Conservation (phyloP, 352 stramenopile genomes). For the Pythium biforme region DNA sequence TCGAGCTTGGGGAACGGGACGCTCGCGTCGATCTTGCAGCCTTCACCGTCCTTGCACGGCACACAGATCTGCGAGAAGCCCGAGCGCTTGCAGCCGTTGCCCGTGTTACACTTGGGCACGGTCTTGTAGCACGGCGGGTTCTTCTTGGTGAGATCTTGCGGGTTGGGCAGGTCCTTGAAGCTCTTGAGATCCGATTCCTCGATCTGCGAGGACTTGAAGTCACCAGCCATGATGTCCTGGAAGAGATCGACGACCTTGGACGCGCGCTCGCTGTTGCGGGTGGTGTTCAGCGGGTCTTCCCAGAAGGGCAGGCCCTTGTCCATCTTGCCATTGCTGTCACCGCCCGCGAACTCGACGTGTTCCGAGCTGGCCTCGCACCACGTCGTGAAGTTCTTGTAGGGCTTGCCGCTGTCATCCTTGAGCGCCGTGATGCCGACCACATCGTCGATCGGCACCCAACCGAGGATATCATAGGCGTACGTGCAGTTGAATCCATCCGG, state of each 20-base stretch:
- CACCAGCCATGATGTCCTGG: constrained; percentile 30
- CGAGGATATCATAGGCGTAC: constrained; percentile 75
- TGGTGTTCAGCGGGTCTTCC: constrained; percentile 53
- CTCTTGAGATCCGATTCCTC: constrained; percentile 28
- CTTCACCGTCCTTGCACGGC: constrained; percentile 40
- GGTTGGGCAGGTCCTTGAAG: constrained; percentile 51
- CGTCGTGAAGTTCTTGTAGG: constrained; percentile 63
- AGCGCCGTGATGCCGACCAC: constrained; percentile 71
- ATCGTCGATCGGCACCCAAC: constrained; percentile 77
- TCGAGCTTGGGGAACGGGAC: constrained; percentile 61
- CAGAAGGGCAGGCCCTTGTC: constrained; percentile 57
- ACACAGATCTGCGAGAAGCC: constrained; percentile 77
- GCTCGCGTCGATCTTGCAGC: constrained; percentile 37
- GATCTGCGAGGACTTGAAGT: constrained; percentile 48
- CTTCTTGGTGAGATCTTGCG: constrained; percentile 35
- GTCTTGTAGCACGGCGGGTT: constrained; percentile 80
- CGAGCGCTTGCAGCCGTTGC: constrained; percentile 60
- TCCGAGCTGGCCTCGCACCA: constrained; percentile 58
- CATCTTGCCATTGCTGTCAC: constrained; percentile 38
- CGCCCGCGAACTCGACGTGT: constrained; percentile 57
- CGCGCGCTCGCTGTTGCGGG: constrained; percentile 51
- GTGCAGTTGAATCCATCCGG: constrained; percentile 74
- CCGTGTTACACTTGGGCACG: constrained; percentile 44
- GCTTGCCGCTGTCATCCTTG: constrained; percentile 44
- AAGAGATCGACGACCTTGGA: constrained; percentile 53